Evolutionary conservation across 2,329 filamentous ascomycete species (phyloP), one percentile per base, ranked within the genome.

Genomic region (Lachnellula arida): DNA sequence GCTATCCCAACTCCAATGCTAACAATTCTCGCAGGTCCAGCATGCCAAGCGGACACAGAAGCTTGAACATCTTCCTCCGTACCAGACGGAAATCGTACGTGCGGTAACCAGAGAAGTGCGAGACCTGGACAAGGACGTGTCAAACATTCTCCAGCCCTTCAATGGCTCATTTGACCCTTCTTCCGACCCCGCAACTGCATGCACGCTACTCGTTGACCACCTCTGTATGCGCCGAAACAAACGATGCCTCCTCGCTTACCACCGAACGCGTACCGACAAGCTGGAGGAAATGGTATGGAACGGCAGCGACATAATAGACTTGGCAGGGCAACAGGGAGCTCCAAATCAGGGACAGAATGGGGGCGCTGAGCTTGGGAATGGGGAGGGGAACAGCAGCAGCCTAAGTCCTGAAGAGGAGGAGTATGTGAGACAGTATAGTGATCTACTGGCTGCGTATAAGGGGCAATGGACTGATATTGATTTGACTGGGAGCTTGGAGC

Each of bases 381-480:
- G 74, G 9, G 79, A 82, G 53, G 76, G 73, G 28, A 76, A 75
- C 22, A 84, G 85, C 57, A 93, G 87, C 75, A 93, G 89, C 67
- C 76, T 97, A 57, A 96, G 91, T 66, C 92, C 94, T 0, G 93
- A 97, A 70, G 94, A 99, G 72, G 92, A 97, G 72, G 94, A 97
- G 66, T 99, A 97, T 68, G 89, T 96, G 55, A 81, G 93, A 58
- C 87, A 92, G 68, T 99, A 97, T 69, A 87, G 88, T 62, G 92
- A 99, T 67, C 78, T 99, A 63, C 76, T 99, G 54, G 91, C 93
- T n/a, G 90, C 91, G 2, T 97, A 95, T 74, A 99, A 99, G 72
- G 94, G 94, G 0, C 91, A 96, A 68, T 99, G 93, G 93, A 97
- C 93, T 19, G 94, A 99, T 70, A 88, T 99, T 63, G 94, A 99